Conservation (phyloP, 73 alveolate species). For the Breviolum minutum region DNA sequence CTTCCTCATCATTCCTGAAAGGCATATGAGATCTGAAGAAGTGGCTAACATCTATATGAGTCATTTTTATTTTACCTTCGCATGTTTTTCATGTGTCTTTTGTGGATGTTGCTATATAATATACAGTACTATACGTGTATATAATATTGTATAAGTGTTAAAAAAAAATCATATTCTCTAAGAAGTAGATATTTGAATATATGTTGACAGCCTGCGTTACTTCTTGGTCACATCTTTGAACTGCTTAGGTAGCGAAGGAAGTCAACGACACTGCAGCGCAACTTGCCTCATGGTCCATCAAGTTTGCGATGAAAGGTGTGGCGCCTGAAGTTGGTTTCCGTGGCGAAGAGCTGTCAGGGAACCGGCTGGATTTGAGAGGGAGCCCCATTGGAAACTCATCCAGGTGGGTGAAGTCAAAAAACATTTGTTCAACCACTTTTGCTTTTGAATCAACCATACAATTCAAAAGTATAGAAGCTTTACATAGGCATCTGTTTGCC, state of each 20-base stretch:
- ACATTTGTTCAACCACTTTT: neutral
- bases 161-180: too few species aligned
- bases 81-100: too few species aligned
- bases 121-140: too few species aligned
- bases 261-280: neutral
- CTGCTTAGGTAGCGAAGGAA: neutral
- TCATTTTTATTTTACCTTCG: too few species aligned
- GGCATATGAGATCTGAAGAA: neutral
- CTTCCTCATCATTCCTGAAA: conserved; percentile 3
- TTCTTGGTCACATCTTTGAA: too few species aligned
- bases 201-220: too few species aligned
- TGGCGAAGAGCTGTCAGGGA: neutral
- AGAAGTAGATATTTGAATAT: too few species aligned
- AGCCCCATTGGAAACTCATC: neutral
- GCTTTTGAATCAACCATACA: neutral
- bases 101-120: too few species aligned
- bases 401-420: neutral
- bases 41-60: too few species aligned
- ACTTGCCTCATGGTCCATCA: conserved; percentile 7
- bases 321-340: neutral
- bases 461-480: too few species aligned
- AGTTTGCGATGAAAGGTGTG: neutral
- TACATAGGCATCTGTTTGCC: too few species aligned
- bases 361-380: neutral
- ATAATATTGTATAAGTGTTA: too few species aligned